Conservation (phyloP, 2,329 filamentous ascomycete species). For the Emmonsiellopsis sp. region DNA sequence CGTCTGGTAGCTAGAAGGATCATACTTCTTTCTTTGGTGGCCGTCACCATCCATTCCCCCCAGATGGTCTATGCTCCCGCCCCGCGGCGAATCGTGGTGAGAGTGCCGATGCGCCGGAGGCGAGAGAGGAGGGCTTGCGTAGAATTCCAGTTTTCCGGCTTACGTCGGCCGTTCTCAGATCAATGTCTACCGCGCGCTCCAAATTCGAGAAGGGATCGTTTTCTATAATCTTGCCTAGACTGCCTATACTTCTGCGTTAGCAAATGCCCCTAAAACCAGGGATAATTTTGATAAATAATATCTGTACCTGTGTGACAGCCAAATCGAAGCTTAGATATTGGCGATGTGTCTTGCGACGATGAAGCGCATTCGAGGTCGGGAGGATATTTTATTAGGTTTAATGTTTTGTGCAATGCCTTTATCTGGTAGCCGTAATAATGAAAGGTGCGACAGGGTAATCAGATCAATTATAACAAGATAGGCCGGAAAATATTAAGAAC, state of each 20-base stretch:
- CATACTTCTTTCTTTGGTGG: slow-evolving; percentile 65
- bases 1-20: slow-evolving; percentile 54
- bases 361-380: no score
- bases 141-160: slow-evolving; percentile 54
- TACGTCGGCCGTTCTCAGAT: background rate
- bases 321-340: no score
- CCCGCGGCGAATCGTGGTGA: slow-evolving; percentile 48
- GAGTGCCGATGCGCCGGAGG: slow-evolving; percentile 53
- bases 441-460: background rate
- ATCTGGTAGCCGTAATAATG: background rate
- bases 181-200: background rate
- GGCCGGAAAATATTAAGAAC: background rate
- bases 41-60: slow-evolving; percentile 71
- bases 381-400: background rate
- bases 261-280: background rate
- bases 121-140: slow-evolving; percentile 53
- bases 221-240: background rate
- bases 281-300: no score
- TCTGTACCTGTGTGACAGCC: no score
- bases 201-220: background rate
- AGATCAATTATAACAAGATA: background rate
- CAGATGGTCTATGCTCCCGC: slow-evolving; percentile 44
- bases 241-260: background rate
- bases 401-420: background rate
- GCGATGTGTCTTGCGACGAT: no score